phyloP scores from a whole-genome alignment of 1,284 basidiomycete genomes.

The Phylloboletellus chloephorus region DNA sequence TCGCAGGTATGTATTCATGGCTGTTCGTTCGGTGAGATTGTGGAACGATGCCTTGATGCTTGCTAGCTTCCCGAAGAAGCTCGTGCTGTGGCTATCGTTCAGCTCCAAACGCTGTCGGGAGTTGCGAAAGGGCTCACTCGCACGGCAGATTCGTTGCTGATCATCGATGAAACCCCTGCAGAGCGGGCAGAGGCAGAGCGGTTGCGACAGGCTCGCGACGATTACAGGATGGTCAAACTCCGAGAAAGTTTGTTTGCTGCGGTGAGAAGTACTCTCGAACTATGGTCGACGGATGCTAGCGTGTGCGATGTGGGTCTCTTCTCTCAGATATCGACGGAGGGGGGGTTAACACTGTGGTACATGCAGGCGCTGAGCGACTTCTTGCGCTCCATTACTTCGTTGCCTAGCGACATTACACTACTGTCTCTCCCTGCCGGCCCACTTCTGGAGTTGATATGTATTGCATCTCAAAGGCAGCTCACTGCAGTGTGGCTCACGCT shows the following conservation, averaged over 20 bases:
- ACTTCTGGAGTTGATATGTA: constrained; percentile 71
- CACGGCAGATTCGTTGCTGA: constrained; percentile 61
- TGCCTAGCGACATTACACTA: constrained; percentile 68
- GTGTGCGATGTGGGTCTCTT: constrained; percentile 61
- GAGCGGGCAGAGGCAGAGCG: constrained; percentile 44
- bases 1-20: constrained; percentile 40
- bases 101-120: constrained; percentile 75
- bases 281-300: constrained; percentile 73
- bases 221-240: constrained; percentile 57
- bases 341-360: constrained; percentile 8
- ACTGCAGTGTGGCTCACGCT: constrained; percentile 82
- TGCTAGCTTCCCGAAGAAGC: constrained; percentile 65
- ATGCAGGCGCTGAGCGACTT: constrained; percentile 69
- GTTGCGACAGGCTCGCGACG: constrained; percentile 58
- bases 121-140: constrained; percentile 81
- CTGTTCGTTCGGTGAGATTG: neutral
- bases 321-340: neutral
- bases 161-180: constrained; percentile 54
- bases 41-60: constrained; percentile 5
- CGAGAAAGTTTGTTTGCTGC: constrained; percentile 59
- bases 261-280: constrained; percentile 56
- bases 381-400: constrained; percentile 74
- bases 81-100: constrained; percentile 52
- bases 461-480: constrained; percentile 66
- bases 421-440: constrained; percentile 76